Conservation (phyloP, 2,329 filamentous ascomycete genomes). For the Paecilomyces fulvus region DNA sequence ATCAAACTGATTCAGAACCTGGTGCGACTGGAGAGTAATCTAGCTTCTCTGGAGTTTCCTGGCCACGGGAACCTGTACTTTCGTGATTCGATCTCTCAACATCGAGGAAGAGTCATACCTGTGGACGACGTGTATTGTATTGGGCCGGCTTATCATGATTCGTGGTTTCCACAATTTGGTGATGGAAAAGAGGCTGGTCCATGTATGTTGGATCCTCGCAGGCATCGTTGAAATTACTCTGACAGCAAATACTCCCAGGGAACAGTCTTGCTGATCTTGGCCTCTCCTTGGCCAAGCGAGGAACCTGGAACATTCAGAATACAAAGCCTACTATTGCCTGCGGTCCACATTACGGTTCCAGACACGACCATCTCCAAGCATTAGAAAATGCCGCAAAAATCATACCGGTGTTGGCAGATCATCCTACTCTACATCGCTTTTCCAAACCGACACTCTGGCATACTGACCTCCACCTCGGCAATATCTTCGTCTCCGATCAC, state of each 20-base stretch:
- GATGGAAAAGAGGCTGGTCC: constrained; percentile 8
- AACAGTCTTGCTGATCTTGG: constrained; percentile 6
- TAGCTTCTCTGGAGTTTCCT: constrained; percentile 17
- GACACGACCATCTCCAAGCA: constrained; percentile 5
- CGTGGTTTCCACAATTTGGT: constrained; percentile 7
- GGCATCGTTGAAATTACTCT: not conserved
- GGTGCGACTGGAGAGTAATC: constrained; percentile 14
- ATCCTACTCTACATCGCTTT: not conserved
- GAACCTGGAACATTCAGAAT: constrained; percentile 5
- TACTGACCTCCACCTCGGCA: constrained; percentile 12
- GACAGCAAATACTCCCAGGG: constrained; percentile 4
- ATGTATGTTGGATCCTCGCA: constrained; percentile 4
- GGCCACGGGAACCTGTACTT: constrained; percentile 25
- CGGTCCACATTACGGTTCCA: constrained; percentile 9
- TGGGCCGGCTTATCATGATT: constrained; percentile 6
- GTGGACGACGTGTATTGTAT: constrained; percentile 9
- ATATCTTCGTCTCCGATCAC: constrained; percentile 12
- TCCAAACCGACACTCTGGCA: constrained; percentile 13
- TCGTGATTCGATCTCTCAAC: constrained; percentile 1
- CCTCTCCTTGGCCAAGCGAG: constrained; percentile 4
- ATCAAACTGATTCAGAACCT: constrained; percentile 20
- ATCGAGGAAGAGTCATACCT: not conserved
- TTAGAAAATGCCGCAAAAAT: constrained; percentile 3
- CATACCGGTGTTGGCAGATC: constrained; percentile 3
- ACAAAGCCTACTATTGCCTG: constrained; percentile 4